phyloP scores from a whole-genome alignment of 1,139 yeast species.

The Diutina neorugosa region DNA sequence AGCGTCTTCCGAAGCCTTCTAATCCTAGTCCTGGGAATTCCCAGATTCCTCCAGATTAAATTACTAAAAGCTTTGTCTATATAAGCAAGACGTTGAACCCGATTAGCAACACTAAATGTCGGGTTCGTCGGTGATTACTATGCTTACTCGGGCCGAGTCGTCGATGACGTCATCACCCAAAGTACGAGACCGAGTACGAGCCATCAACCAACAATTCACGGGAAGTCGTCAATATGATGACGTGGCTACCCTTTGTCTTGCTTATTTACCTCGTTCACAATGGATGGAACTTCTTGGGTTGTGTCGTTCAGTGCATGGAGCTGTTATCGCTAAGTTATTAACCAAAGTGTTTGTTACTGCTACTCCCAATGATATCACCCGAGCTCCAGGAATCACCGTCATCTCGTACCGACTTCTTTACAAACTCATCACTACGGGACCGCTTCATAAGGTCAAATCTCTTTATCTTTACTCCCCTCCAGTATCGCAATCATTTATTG shows the following conservation, averaged over 20 bases:
- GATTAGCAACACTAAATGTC: too few species aligned
- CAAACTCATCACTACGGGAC: not conserved
- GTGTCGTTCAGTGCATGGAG: not conserved
- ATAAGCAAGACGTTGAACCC: too few species aligned
- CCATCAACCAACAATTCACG: not conserved
- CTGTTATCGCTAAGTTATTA: not conserved
- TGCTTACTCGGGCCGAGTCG: not conserved
- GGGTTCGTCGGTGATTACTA: not conserved
- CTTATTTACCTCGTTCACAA: not conserved
- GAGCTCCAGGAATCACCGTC: not conserved
- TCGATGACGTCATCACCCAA: not conserved
- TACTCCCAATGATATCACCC: not conserved
- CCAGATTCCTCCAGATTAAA: too few species aligned
- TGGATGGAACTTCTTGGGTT: not conserved
- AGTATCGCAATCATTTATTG: not conserved
- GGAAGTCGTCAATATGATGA: not conserved
- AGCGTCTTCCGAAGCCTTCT: slow-evolving; percentile 89
- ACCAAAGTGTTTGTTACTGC: not conserved
- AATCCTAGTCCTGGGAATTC: too few species aligned
- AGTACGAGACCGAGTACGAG: not conserved
- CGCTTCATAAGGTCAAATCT: not conserved
- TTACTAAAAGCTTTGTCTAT: too few species aligned
- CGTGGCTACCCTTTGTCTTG: not conserved
- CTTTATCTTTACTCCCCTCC: not conserved
- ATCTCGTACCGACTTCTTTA: not conserved